A percentile compares a stretch with the other conserved stretches of the same genome.
These are phyloP conservation scores for Naganishia kalamii DNA, from an alignment of 768 basidiomycete species.

Conservation along the genomic window DNA sequence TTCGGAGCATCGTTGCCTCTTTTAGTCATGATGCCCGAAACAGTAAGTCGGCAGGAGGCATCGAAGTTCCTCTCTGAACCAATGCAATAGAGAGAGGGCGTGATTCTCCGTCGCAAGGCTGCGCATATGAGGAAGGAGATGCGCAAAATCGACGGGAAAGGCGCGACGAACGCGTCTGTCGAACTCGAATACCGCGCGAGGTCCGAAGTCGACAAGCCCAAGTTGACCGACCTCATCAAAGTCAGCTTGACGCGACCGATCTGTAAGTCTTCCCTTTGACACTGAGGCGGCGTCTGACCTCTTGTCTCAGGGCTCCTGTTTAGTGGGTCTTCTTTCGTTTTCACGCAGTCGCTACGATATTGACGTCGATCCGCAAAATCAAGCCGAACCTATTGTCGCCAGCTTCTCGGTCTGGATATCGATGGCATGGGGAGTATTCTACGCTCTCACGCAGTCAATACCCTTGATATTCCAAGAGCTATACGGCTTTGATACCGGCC, in stretches of 20 bases:
- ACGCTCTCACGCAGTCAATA: constrained; percentile 55
- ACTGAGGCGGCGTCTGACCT: background rate
- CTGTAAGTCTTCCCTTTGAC: constrained; percentile 50
- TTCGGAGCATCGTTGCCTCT: constrained; percentile 54
- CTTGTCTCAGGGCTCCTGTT: background rate
- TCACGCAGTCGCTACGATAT: too few relatives aligned
- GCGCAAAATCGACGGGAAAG: constrained; percentile 4
- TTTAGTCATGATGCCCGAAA: constrained; percentile 63
- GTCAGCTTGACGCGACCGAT: constrained; percentile 67
- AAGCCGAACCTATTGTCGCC: constrained; percentile 69
- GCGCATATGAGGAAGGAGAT: constrained; percentile 1
- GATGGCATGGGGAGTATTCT: constrained; percentile 73
- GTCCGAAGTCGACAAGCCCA: constrained; percentile 36
- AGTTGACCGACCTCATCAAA: constrained; percentile 53
- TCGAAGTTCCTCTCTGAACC: too few relatives aligned
- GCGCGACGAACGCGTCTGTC: background rate
- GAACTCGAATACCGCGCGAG: constrained; percentile 38
- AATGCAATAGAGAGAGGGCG: constrained; percentile 58
- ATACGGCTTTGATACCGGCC: constrained; percentile 58
- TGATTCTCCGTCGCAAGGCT: constrained; percentile 48
- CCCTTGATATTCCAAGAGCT: constrained; percentile 55
- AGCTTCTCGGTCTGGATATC: constrained; percentile 54
- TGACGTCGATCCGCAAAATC: too few relatives aligned
- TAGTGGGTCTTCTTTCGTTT: background rate
- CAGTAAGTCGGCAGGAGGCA: too few relatives aligned